Conservation (phyloP, 164 flowering plant species). For the Kingdonia uniflora region DNA sequence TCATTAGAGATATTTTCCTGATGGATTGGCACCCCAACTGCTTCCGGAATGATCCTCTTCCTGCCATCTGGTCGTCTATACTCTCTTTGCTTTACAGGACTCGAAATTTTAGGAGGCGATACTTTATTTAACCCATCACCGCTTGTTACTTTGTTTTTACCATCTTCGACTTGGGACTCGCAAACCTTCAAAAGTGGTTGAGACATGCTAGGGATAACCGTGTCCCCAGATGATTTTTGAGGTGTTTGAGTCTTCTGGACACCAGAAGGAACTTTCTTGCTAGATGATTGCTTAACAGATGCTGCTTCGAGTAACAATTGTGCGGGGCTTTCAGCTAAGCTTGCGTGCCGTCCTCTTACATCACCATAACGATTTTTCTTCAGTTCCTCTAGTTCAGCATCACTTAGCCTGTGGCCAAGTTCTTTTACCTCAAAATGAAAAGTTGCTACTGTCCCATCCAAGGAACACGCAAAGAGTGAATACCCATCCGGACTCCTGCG, state of each 20-base stretch:
- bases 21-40: conserved; percentile 69
- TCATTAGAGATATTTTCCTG: conserved; percentile 40
- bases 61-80: conserved; percentile 97
- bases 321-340: conserved; percentile 90
- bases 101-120: conserved; percentile 38
- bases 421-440: conserved; percentile 90
- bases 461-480: conserved; percentile 92
- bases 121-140: conserved; percentile 45
- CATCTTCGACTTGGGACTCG: conserved; percentile 41
- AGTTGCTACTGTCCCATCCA: conserved; percentile 91
- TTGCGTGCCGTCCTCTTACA: conserved; percentile 79
- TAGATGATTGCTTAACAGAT: conserved; percentile 53
- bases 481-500: conserved; percentile 99
- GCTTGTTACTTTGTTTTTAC: conserved; percentile 32
- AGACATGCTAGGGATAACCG: conserved; percentile 11
- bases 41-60: conserved; percentile 95
- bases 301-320: conserved; percentile 94
- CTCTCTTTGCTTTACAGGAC: conserved; percentile 95
- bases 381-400: conserved; percentile 78
- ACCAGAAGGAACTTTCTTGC: conserved; percentile 40
- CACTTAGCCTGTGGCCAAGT: conserved; percentile 69
- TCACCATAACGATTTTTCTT: conserved; percentile 94
- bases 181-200: conserved; percentile 22
- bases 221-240: conserved; percentile 36
- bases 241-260: conserved; percentile 32